Percentiles rank a stretch among this genome's conserved stretches.
Conservation (phyloP, 345 rosid species). For the Aurinia saxatilis region DNA sequence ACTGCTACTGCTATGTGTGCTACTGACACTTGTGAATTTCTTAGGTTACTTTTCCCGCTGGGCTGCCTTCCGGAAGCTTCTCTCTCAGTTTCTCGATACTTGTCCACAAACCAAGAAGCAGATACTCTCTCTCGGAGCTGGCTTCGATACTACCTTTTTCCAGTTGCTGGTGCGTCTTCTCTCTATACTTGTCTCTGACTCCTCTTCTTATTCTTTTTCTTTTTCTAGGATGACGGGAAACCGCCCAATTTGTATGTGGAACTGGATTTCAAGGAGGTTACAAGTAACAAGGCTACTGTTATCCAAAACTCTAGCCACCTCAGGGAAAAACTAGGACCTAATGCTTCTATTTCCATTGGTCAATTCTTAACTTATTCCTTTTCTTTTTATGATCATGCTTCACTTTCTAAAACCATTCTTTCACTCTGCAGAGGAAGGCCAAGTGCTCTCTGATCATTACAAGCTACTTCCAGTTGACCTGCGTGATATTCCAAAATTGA, state of each 20-base stretch:
- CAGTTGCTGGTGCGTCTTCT: slow-evolving; percentile 60
- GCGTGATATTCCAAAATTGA: slow-evolving; percentile 62
- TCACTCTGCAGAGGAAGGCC: slow-evolving; percentile 73
- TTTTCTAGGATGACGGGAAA: slow-evolving; percentile 73
- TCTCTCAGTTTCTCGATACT: slow-evolving; percentile 66
- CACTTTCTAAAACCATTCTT: no score
- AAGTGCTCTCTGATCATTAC: slow-evolving; percentile 80
- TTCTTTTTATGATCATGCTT: neutral
- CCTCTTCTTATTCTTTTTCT: neutral
- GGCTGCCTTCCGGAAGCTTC: slow-evolving; percentile 87
- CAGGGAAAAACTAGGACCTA: slow-evolving; percentile 62
- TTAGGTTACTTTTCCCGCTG: slow-evolving; percentile 91
- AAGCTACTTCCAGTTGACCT: slow-evolving; percentile 87
- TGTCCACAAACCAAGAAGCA: slow-evolving; percentile 46
- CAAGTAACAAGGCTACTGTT: slow-evolving; percentile 77
- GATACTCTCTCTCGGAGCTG: slow-evolving; percentile 93
- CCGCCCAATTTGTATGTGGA: slow-evolving; percentile 81
- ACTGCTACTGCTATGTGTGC: no score
- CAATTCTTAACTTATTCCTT: neutral
- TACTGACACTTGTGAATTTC: slow-evolving; percentile 4
- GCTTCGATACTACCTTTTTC: slow-evolving; percentile 85
- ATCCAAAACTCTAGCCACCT: slow-evolving; percentile 55
- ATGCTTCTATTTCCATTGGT: slow-evolving; percentile 76
- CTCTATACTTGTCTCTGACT: neutral
- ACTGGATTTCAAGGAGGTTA: slow-evolving; percentile 94